phyloP scores from a whole-genome alignment of 805 yeast genomes.

The Starmerella stigmatis region DNA sequence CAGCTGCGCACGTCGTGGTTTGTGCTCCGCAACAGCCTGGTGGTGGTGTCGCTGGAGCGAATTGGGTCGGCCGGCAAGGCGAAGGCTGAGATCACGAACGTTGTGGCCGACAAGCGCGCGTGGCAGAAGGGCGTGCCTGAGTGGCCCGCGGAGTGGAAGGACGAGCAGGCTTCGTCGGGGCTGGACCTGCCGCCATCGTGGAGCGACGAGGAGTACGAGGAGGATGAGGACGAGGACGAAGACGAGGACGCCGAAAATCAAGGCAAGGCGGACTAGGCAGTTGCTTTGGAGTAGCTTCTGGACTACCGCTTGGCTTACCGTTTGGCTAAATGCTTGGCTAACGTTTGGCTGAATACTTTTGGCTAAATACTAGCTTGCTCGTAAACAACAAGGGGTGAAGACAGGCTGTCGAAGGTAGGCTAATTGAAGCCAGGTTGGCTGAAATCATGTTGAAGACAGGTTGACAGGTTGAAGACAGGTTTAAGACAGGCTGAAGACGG shows the following conservation, averaged over 20 bases:
- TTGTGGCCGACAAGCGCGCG: slow-evolving; percentile 28
- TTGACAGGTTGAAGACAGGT: too few relatives aligned
- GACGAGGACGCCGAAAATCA: background rate
- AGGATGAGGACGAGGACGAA: slow-evolving; percentile 11
- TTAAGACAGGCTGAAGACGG: too few relatives aligned
- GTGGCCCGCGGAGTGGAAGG: slow-evolving; percentile 26
- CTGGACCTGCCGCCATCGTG: slow-evolving; percentile 25
- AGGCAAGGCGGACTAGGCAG: background rate
- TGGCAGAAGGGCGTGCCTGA: slow-evolving; percentile 31
- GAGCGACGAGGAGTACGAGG: slow-evolving; percentile 23
- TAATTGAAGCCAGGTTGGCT: too few relatives aligned
- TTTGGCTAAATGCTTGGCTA: too few relatives aligned
- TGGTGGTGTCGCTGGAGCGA: slow-evolving; percentile 24
- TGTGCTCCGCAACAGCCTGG: slow-evolving; percentile 32
- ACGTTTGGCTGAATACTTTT: too few relatives aligned
- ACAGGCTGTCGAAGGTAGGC: too few relatives aligned
- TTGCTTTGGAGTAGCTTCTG: too few relatives aligned
- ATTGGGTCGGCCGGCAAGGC: slow-evolving; percentile 23
- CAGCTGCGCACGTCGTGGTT: slow-evolving; percentile 31
- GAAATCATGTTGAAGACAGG: too few relatives aligned
- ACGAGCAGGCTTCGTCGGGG: slow-evolving; percentile 18
- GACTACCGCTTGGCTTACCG: too few relatives aligned
- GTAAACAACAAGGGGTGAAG: too few relatives aligned
- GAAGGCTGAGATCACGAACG: slow-evolving; percentile 30
- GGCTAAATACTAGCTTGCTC: too few relatives aligned